Conservation (phyloP, 768 basidiomycete species). For the Fomitopsis serialis region DNA sequence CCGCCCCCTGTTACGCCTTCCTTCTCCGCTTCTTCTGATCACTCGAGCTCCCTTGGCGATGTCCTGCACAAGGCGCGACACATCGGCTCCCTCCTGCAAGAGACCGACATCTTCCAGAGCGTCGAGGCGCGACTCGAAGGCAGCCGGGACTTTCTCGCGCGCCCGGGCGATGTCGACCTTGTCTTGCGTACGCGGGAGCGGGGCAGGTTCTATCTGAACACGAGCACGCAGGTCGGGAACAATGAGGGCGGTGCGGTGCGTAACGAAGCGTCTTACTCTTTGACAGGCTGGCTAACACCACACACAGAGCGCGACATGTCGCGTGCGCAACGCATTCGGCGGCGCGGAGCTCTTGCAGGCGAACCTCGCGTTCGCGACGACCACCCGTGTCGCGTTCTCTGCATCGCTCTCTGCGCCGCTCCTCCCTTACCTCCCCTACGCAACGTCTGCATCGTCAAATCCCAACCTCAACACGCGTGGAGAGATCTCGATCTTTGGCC, state of each 20-base stretch:
- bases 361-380: conserved; percentile 78
- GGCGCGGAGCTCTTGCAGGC: conserved; percentile 87
- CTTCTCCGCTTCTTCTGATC: conserved; percentile 4
- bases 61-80: conserved; percentile 66
- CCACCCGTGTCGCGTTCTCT: conserved; percentile 79
- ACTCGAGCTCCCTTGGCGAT: conserved; percentile 44
- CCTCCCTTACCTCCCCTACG: conserved; percentile 19
- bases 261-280: conserved; percentile 11
- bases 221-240: conserved; percentile 88
- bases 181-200: conserved; percentile 75
- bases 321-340: conserved; percentile 85
- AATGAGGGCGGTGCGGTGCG: conserved; percentile 90
- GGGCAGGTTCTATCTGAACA: conserved; percentile 71
- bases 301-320: conserved; percentile 66
- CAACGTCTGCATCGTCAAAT: background rate
- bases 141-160: conserved; percentile 47
- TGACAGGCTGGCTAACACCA: background rate
- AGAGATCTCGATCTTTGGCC: conserved; percentile 64
- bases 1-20: conserved; percentile 11
- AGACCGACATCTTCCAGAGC: conserved; percentile 72
- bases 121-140: conserved; percentile 62
- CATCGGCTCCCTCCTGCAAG: conserved; percentile 59
- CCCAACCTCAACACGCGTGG: conserved; percentile 57
- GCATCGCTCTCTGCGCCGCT: conserved; percentile 62
- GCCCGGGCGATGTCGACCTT: conserved; percentile 67